Conservation (phyloP, 768 basidiomycete species). For the Chalciporus piperatus region DNA sequence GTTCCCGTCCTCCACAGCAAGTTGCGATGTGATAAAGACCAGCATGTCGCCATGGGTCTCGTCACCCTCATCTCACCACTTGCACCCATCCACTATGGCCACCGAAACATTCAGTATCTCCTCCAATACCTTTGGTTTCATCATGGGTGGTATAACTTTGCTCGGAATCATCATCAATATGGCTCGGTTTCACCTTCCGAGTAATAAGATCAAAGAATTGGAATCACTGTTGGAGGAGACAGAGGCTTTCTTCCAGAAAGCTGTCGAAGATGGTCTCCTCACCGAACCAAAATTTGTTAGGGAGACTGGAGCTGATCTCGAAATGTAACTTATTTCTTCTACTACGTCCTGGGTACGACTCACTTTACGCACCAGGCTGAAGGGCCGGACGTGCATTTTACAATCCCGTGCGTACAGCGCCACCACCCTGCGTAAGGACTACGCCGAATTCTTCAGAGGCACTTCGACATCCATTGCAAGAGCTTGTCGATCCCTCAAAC, state of each 20-base stretch:
- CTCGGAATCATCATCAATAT: background rate
- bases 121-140: conserved; percentile 1
- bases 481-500: background rate
- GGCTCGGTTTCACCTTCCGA: background rate
- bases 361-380: background rate
- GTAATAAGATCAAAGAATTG: conserved; percentile 2
- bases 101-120: background rate
- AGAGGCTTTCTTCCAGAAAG: background rate
- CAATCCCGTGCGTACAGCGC: background rate
- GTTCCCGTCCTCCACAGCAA: background rate
- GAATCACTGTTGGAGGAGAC: background rate
- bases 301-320: background rate
- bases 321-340: too few species aligned
- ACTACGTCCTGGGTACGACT: too few species aligned
- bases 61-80: background rate
- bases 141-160: background rate
- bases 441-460: background rate
- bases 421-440: background rate
- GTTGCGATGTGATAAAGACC: background rate
- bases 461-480: background rate
- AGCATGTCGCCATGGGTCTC: background rate
- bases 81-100: background rate
- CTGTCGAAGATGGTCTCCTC: background rate
- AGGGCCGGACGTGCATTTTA: background rate
- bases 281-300: background rate